Percentiles rank a stretch among this genome's conserved stretches.
Evolutionary conservation across 768 basidiomycete species (phyloP).

Genomic region (Podaxis sp.): DNA sequence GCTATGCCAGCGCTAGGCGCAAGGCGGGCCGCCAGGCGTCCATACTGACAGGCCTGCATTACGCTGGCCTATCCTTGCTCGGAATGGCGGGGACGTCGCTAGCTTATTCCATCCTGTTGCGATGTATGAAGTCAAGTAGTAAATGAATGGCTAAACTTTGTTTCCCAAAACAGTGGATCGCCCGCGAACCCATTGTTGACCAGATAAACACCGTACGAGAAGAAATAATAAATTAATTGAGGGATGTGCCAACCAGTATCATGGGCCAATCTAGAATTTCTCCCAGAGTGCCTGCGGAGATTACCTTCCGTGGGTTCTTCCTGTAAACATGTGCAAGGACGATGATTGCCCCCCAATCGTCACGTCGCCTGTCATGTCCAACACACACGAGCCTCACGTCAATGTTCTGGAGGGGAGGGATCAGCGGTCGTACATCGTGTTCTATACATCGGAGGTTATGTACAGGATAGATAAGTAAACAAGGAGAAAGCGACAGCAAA

Average conservation of each 20-base stretch:
- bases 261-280: slow-evolving; percentile 32
- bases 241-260: slow-evolving; percentile 17
- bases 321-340: slow-evolving; percentile 18
- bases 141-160: slow-evolving; percentile 32
- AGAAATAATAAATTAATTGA: slow-evolving; percentile 9
- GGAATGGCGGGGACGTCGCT: slow-evolving; percentile 34
- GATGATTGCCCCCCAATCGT: slow-evolving; percentile 4
- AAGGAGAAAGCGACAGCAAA: slow-evolving; percentile 29
- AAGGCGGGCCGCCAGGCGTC: slow-evolving; percentile 70
- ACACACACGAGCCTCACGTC: slow-evolving; percentile 24
- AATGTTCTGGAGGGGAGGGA: not conserved
- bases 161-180: slow-evolving; percentile 27
- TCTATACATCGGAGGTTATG: slow-evolving; percentile 31
- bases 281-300: slow-evolving; percentile 28
- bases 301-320: slow-evolving; percentile 29
- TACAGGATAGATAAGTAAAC: slow-evolving; percentile 37
- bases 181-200: slow-evolving; percentile 25
- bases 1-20: slow-evolving; percentile 77
- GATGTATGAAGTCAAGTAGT: slow-evolving; percentile 16
- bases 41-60: slow-evolving; percentile 53
- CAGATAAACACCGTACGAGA: slow-evolving; percentile 9
- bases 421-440: slow-evolving; percentile 27
- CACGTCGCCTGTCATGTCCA: slow-evolving; percentile 21
- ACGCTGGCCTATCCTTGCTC: slow-evolving; percentile 45
- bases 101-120: slow-evolving; percentile 14